Conservation (phyloP, 2,329 filamentous ascomycete species). For the Lecanicillium sp. region DNA sequence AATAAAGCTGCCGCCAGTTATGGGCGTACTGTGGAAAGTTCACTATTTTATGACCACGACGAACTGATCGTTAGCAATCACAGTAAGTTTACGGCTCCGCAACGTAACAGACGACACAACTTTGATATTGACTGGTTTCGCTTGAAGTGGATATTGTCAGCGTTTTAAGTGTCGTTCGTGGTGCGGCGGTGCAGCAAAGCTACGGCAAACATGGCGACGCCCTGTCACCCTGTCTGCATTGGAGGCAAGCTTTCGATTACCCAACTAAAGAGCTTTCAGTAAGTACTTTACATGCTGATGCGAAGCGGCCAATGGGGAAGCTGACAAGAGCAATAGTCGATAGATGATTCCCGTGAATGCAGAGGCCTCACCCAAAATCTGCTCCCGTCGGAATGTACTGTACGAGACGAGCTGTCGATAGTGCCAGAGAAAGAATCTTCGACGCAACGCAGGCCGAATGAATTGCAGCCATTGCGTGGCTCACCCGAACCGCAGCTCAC, state of each 20-base stretch:
- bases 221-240: not conserved
- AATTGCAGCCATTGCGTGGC: too few relatives aligned
- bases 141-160: conserved; percentile 3
- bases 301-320: too few relatives aligned
- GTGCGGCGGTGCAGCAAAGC: not conserved
- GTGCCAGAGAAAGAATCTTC: not conserved
- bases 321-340: not conserved
- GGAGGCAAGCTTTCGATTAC: not conserved
- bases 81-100: too few relatives aligned
- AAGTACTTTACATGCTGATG: not conserved
- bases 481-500: too few relatives aligned
- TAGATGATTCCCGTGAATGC: not conserved
- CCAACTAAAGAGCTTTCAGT: not conserved
- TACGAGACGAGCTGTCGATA: not conserved
- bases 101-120: too few relatives aligned
- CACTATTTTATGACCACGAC: too few relatives aligned
- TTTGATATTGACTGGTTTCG: too few relatives aligned
- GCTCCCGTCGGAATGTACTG: not conserved
- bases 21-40: too few relatives aligned
- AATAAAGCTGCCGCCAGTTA: too few relatives aligned
- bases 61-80: too few relatives aligned
- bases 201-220: not conserved
- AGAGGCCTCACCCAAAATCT: not conserved
- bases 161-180: not conserved
- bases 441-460: not conserved